Conservation (phyloP, 768 basidiomycete species). For the Sistotremastrum niveocremeum region DNA sequence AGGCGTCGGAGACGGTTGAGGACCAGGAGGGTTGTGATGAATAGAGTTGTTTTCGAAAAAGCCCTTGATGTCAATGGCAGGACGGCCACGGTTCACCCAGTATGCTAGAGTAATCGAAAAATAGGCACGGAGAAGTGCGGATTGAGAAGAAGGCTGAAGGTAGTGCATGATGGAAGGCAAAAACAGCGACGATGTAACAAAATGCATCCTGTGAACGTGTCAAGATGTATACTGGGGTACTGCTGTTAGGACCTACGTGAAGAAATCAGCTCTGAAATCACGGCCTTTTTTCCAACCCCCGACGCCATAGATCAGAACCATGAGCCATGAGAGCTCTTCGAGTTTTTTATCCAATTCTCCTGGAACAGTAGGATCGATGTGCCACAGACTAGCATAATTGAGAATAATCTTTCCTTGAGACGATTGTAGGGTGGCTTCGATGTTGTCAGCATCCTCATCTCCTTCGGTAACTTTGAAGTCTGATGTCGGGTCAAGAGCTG, state of each 20-base stretch:
- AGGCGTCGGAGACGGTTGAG: slow-evolving; percentile 11
- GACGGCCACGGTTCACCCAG: slow-evolving; percentile 47
- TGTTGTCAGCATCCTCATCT: not conserved
- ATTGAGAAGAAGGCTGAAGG: slow-evolving; percentile 28
- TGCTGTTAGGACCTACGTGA: slow-evolving; percentile 30
- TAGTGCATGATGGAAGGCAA: slow-evolving; percentile 33
- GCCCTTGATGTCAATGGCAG: slow-evolving; percentile 30
- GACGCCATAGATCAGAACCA: slow-evolving; percentile 39
- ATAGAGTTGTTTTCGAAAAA: slow-evolving; percentile 27
- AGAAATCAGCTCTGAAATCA: slow-evolving; percentile 44
- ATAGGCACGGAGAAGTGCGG: slow-evolving; percentile 44
- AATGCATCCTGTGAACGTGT: slow-evolving; percentile 34
- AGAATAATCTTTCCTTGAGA: slow-evolving; percentile 10
- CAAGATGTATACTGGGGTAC: slow-evolving; percentile 3
- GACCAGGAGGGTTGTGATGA: slow-evolving; percentile 10
- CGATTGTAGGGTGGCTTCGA: slow-evolving; percentile 6
- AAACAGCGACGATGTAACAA: slow-evolving; percentile 55
- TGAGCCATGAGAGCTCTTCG: slow-evolving; percentile 49
- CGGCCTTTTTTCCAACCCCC: slow-evolving; percentile 32
- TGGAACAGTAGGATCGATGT: slow-evolving; percentile 2
- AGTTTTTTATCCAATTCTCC: slow-evolving; percentile 37
- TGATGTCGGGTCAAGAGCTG: slow-evolving; percentile 7
- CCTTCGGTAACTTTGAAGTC: slow-evolving; percentile 1
- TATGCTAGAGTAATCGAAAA: slow-evolving; percentile 36
- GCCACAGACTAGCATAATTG: slow-evolving; percentile 7